phyloP scores from a whole-genome alignment of 2,329 filamentous ascomycete genomes.

The Hypomyces perniciosus region DNA sequence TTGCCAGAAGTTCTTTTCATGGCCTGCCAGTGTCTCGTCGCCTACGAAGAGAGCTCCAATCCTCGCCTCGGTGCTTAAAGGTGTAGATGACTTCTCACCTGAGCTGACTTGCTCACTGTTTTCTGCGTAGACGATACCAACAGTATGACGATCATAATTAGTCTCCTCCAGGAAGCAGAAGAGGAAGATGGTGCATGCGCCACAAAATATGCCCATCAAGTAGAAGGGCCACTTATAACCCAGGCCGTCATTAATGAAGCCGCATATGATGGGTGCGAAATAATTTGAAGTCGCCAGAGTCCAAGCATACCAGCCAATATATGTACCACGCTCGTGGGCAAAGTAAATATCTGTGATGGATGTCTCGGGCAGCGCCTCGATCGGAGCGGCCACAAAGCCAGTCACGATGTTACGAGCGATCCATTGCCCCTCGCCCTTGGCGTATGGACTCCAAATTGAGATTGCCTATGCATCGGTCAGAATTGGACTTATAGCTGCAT shows the following conservation, averaged over 20 bases:
- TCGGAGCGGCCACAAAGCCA: conserved; percentile 39
- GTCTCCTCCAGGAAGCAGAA: conserved; percentile 58
- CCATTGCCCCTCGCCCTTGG: conserved; percentile 36
- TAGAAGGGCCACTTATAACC: conserved; percentile 40
- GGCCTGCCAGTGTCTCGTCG: not conserved
- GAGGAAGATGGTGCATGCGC: conserved; percentile 29
- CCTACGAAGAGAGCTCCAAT: not conserved
- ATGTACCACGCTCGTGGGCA: conserved; percentile 38
- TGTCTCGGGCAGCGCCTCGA: conserved; percentile 41
- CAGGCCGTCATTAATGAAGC: conserved; percentile 37
- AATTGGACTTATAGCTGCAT: not conserved
- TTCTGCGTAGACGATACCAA: conserved; percentile 1
- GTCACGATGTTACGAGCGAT: conserved; percentile 39
- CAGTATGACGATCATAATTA: conserved; percentile 38
- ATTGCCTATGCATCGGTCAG: conserved; percentile 7
- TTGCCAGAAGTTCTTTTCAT: conserved; percentile 33
- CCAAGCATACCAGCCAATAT: conserved; percentile 37
- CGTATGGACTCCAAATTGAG: conserved; percentile 27
- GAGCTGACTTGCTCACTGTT: not conserved
- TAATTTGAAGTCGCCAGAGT: conserved; percentile 33
- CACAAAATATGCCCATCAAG: conserved; percentile 35
- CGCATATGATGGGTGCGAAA: conserved; percentile 38
- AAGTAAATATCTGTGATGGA: conserved; percentile 37
- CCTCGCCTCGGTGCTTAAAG: not conserved
- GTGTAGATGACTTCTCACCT: conserved; percentile 4